Evolutionary conservation across 192 early-diverging fungal genomes (phyloP).

Genomic region (Backusella mclennaniae): DNA sequence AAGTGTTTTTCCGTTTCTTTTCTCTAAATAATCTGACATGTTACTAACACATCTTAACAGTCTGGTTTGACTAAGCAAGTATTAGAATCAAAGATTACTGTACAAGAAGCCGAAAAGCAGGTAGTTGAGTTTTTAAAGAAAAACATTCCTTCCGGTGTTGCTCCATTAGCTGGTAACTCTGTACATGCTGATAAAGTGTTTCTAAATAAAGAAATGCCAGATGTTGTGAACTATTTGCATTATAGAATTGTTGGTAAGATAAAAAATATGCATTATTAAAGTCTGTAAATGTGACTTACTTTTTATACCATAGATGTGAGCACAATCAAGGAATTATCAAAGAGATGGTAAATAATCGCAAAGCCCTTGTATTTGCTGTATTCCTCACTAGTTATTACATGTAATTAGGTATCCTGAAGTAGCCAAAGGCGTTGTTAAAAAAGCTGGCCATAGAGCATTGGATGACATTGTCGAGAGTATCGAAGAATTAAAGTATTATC

Average conservation of each 20-base stretch:
- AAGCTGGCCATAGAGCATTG: slow-evolving; percentile 74
- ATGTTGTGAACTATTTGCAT: slow-evolving; percentile 71
- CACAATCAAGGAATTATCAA: slow-evolving; percentile 85
- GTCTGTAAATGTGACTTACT: not conserved
- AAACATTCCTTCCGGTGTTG: slow-evolving; percentile 63
- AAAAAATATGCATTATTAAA: not conserved
- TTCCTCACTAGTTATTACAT: not conserved
- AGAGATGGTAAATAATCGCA: slow-evolving; percentile 63
- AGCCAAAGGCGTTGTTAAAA: slow-evolving; percentile 49
- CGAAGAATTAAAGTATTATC: slow-evolving; percentile 81
- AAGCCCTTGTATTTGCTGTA: not conserved
- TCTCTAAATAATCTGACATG: not conserved
- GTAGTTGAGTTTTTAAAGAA: slow-evolving; percentile 74
- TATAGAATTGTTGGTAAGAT: slow-evolving; percentile 69
- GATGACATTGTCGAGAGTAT: slow-evolving; percentile 95
- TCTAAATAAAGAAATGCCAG: slow-evolving; percentile 77
- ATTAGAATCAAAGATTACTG: slow-evolving; percentile 62
- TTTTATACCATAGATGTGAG: slow-evolving; percentile 70
- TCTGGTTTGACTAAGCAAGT: slow-evolving; percentile 81
- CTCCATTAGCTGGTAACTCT: slow-evolving; percentile 88
- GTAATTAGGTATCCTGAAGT: slow-evolving; percentile 22
- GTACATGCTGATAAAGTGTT: slow-evolving; percentile 92
- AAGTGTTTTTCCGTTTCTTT: slow-evolving; percentile 5
- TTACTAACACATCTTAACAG: slow-evolving; percentile 20
- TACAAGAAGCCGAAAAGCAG: slow-evolving; percentile 64